Evolutionary conservation across 139 green algal species (phyloP), one percentile per base, ranked within the genome.

Genomic region (Auxenochlorella pyrenoidosa): DNA sequence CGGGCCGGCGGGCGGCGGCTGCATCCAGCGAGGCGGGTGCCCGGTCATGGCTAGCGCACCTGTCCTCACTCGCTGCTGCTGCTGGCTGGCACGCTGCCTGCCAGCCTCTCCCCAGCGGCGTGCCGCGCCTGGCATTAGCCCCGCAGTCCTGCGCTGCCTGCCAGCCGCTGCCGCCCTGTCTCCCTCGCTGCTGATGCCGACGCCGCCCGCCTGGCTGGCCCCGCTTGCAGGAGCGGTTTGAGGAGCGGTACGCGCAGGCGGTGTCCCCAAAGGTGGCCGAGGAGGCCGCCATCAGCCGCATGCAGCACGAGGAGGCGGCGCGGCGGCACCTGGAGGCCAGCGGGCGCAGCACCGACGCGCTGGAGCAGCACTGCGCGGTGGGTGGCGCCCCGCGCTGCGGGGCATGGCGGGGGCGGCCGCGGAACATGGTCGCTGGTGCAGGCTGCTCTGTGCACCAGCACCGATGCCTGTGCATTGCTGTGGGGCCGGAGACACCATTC

Each of bases 221-320:
- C 68, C 91, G 0, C 5, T n/a, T 21, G 59, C 76, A 92, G 86
- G 84, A 91, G 15, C 85, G 89, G n/a, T 97, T 97, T 82, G 92
- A 97, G 85, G 90, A 95, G 47, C 87, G 81, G 78, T 96, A 93
- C 75, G 47, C 84, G 24, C 63, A 59, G 2, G 58, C 63, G 18
- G 84, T 96, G 75, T 72, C 65, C 24, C 82, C 88, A 1, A 91
- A 91, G 51, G 51, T 93, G 51, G 66, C 76, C 34, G 94, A 96
- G 75, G 93, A 93, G 65, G 78, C 90, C 68, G 44, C 63, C 43
- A 34, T 87, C 30, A 36, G 58, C 51, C 81, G 68, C n/a, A 77
- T 36, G 8, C 82, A 92, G 79, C 63, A 77, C 28, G 84, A 89
- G 75, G 90, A 81, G 60, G 87, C 54, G 38, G 79, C 75, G 47